These are phyloP conservation scores for Durotheca rogersii DNA, from an alignment of 495 filamentous ascomycete genomes.

Conservation along the genomic window DNA sequence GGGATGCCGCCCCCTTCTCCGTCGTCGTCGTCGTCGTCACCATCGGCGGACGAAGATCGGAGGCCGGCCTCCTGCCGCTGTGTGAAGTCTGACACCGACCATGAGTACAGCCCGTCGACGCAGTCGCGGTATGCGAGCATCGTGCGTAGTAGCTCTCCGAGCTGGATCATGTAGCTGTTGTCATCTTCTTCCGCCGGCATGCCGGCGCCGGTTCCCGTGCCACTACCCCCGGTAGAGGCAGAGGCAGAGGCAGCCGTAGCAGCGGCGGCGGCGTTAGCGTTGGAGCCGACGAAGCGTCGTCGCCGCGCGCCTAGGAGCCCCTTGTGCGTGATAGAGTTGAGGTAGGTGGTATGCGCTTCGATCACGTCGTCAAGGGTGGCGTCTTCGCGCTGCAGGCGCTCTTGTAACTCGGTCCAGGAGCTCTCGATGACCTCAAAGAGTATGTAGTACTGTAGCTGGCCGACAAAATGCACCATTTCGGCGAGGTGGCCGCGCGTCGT, in stretches of 20 bases:
- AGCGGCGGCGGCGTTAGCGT: slow-evolving; percentile 43
- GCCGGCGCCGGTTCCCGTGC: slow-evolving; percentile 30
- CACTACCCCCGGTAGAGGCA: slow-evolving; percentile 11
- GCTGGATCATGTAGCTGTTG: slow-evolving; percentile 84
- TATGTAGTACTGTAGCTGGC: slow-evolving; percentile 97
- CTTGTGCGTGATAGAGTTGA: slow-evolving; percentile 93
- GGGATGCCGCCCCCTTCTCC: slow-evolving; percentile 7
- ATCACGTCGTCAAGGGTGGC: slow-evolving; percentile 95
- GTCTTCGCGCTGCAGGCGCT: slow-evolving; percentile 73
- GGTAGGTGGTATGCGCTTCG: slow-evolving; percentile 83
- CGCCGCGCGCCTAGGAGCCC: slow-evolving; percentile 77
- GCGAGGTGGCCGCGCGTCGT: slow-evolving; percentile 80
- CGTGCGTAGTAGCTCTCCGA: slow-evolving; percentile 86
- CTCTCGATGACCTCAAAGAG: slow-evolving; percentile 97
- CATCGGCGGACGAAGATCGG: slow-evolving; percentile 62
- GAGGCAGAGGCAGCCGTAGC: slow-evolving; percentile 29
- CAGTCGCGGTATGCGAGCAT: slow-evolving; percentile 94
- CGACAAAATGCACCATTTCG: slow-evolving; percentile 98
- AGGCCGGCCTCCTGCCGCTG: slow-evolving; percentile 81
- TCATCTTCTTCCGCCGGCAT: slow-evolving; percentile 55
- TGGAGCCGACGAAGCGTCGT: slow-evolving; percentile 30
- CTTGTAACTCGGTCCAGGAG: slow-evolving; percentile 85
- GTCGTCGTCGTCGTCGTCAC: slow-evolving; percentile 42
- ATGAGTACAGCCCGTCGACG: slow-evolving; percentile 92
- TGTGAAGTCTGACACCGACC: slow-evolving; percentile 91